Conservation (phyloP, 805 yeast species). For the Hermanozyma aechmeae region DNA sequence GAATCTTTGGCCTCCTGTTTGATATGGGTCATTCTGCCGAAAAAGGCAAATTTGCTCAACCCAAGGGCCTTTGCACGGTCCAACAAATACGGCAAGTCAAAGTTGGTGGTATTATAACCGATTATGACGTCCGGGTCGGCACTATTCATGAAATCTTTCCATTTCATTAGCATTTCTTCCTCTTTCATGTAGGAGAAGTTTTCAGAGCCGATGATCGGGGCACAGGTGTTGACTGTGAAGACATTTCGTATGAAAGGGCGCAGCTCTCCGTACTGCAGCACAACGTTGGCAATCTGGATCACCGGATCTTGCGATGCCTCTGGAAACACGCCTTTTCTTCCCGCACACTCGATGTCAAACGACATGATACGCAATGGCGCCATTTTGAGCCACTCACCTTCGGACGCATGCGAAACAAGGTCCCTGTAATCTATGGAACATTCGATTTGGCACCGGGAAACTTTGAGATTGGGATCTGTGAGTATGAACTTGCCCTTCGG, state of each 20-base stretch:
- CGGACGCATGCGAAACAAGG: constrained; percentile 73
- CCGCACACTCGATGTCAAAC: constrained; percentile 98
- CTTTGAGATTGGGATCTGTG: constrained; percentile 28
- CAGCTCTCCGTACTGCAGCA: constrained; percentile 71
- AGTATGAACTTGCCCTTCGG: constrained; percentile 63
- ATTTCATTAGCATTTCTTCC: constrained; percentile 69
- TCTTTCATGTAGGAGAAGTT: constrained; percentile 70
- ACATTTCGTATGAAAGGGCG: constrained; percentile 91
- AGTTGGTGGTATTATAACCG: constrained; percentile 91
- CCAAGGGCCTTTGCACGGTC: constrained; percentile 76
- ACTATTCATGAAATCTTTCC: constrained; percentile 79
- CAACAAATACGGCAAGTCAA: constrained; percentile 87
- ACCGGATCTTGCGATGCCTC: constrained; percentile 91
- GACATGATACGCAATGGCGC: constrained; percentile 92
- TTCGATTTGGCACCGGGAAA: constrained; percentile 83
- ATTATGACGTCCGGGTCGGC: constrained; percentile 95
- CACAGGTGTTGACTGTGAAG: constrained; percentile 84
- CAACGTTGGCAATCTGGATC: constrained; percentile 95
- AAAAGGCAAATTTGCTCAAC: constrained; percentile 66
- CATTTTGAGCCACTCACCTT: constrained; percentile 86
- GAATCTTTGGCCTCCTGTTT: constrained; percentile 77
- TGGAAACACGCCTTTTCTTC: constrained; percentile 93
- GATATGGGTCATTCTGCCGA: constrained; percentile 63
- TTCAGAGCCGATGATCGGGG: constrained; percentile 91
- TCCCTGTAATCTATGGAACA: constrained; percentile 59